phyloP scores from a whole-genome alignment of 2,329 filamentous ascomycete species.

The Alternaria gaisen region DNA sequence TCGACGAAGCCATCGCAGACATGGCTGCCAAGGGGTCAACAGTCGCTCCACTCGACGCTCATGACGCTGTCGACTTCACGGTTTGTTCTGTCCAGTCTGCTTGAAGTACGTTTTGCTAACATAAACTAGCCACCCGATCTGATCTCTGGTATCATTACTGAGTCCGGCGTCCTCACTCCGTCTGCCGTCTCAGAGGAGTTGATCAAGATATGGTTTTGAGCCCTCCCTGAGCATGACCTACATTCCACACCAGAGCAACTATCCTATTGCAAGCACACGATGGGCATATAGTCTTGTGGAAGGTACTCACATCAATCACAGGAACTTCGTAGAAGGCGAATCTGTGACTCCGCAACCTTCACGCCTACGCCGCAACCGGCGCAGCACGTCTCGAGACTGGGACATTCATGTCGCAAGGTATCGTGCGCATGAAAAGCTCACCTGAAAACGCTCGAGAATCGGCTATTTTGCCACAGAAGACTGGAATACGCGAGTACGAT shows the following conservation, averaged over 20 bases:
- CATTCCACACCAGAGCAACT: conserved; percentile 13
- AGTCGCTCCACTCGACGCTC: conserved; percentile 35
- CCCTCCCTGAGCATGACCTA: conserved; percentile 21
- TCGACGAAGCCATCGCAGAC: conserved; percentile 52
- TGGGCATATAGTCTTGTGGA: background rate
- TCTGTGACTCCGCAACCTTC: conserved; percentile 14
- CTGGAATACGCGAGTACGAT: background rate
- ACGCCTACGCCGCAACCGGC: conserved; percentile 14
- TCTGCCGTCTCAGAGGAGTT: conserved; percentile 75
- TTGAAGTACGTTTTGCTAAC: conserved; percentile 5
- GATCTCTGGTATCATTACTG: conserved; percentile 78
- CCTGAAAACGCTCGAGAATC: conserved; percentile 2
- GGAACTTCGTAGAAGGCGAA: conserved; percentile 17
- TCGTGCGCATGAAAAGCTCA: conserved; percentile 18
- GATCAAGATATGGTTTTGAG: conserved; percentile 67
- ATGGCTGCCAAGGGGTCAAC: conserved; percentile 36
- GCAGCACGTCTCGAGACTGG: conserved; percentile 18
- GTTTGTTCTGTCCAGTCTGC: conserved; percentile 53
- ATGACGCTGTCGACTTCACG: conserved; percentile 74
- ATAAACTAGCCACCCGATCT: conserved; percentile 68
- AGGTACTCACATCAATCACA: conserved; percentile 19
- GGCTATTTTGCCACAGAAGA: background rate
- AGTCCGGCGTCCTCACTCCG: conserved; percentile 75
- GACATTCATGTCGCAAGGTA: conserved; percentile 14
- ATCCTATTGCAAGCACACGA: background rate